A percentile compares a stretch with the other conserved stretches of the same genome.
Conservation (phyloP, 2,329 filamentous ascomycete genomes). For the Xylaria sp. region DNA sequence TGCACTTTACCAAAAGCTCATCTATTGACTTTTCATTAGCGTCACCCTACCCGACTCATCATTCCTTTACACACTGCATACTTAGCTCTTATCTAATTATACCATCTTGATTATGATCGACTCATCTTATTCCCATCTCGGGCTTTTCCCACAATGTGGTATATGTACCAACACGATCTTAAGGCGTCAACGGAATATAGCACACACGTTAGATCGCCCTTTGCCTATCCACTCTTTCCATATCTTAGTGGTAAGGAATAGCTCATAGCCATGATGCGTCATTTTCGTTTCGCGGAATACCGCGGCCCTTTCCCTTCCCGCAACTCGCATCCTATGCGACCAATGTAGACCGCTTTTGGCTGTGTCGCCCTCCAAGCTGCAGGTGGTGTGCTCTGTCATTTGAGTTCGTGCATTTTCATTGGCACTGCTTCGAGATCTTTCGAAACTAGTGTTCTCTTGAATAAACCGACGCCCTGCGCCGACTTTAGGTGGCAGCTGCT, state of each 20-base stretch:
- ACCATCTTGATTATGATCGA: background rate
- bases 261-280: slow-evolving; percentile 26
- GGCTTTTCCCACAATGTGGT: slow-evolving; percentile 29
- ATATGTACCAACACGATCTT: slow-evolving; percentile 24
- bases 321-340: slow-evolving; percentile 7
- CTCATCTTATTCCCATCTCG: background rate
- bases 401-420: slow-evolving; percentile 25
- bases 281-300: slow-evolving; percentile 27
- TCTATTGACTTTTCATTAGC: no score
- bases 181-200: slow-evolving; percentile 19
- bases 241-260: slow-evolving; percentile 17
- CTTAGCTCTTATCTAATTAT: background rate
- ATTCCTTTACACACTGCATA: no score
- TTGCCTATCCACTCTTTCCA: background rate
- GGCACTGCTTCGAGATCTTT: slow-evolving; percentile 27
- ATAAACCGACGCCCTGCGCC: slow-evolving; percentile 8
- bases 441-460: slow-evolving; percentile 15
- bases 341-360: slow-evolving; percentile 22
- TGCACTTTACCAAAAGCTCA: no score
- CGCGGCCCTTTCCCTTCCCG: slow-evolving; percentile 23
- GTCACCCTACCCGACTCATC: no score
- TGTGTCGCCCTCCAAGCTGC: slow-evolving; percentile 27
- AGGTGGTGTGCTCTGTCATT: slow-evolving; percentile 17
- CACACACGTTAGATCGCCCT: slow-evolving; percentile 11
- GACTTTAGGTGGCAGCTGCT: slow-evolving; percentile 29